Evolutionary conservation across 352 stramenopile species (phyloP).

Genomic region (Elongisporangium anandrum): DNA sequence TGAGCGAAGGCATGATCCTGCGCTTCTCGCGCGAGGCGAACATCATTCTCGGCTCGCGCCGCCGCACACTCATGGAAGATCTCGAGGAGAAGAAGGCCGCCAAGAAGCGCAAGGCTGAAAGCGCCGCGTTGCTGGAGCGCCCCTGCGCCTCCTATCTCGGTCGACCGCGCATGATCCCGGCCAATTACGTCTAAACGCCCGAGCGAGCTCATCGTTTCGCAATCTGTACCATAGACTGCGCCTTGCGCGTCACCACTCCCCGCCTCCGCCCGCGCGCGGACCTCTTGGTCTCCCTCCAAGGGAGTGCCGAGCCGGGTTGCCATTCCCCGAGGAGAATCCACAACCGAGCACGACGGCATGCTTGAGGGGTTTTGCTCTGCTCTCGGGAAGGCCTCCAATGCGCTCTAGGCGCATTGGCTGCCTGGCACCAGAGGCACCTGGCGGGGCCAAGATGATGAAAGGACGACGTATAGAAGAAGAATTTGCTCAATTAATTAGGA

Average conservation of each 20-base stretch:
- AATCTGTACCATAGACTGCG: not conserved
- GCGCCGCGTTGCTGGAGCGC: conserved; percentile 11
- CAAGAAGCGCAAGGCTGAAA: conserved; percentile 31
- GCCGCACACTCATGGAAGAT: conserved; percentile 41
- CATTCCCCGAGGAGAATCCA: not conserved
- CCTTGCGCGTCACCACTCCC: not conserved
- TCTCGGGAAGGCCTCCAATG: not conserved
- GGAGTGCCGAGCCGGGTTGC: not conserved
- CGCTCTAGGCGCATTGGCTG: not conserved
- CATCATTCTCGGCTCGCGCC: conserved; percentile 56
- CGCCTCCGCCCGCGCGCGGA: not conserved
- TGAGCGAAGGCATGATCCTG: conserved; percentile 63
- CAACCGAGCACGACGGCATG: not conserved
- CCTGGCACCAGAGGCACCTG: not conserved
- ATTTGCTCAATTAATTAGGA: not conserved
- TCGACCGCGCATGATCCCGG: conserved; percentile 38
- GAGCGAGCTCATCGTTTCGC: not conserved
- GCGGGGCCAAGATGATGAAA: not conserved
- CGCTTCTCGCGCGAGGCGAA: conserved; percentile 58
- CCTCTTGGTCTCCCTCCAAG: not conserved
- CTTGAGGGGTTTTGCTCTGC: not conserved
- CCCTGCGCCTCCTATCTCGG: conserved; percentile 28
- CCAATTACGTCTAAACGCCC: conserved; percentile 35
- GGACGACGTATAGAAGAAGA: not conserved
- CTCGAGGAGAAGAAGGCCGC: conserved; percentile 26